Conservation (phyloP, 257 asterid genomes). For the Henckelia pumila region DNA sequence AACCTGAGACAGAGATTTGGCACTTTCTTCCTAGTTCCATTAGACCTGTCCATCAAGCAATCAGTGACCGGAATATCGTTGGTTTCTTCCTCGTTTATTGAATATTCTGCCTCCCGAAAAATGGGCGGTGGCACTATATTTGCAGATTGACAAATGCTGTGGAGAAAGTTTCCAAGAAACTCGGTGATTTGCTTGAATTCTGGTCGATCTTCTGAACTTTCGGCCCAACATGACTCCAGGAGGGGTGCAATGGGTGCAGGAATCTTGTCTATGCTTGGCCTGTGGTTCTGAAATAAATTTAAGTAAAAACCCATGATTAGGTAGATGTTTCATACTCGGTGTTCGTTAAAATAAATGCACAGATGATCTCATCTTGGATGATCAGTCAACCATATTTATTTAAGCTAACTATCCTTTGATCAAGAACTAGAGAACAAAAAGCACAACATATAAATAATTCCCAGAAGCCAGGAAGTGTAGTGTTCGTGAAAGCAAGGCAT, state of each 20-base stretch:
- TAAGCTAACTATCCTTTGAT: neutral
- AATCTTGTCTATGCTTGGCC: slow-evolving; percentile 57
- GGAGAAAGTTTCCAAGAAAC: slow-evolving; percentile 34
- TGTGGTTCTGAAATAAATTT: slow-evolving; percentile 38
- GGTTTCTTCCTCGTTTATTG: slow-evolving; percentile 21
- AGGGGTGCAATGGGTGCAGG: slow-evolving; percentile 47
- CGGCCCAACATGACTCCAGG: slow-evolving; percentile 59
- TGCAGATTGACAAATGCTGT: slow-evolving; percentile 17
- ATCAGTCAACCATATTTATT: neutral
- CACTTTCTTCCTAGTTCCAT: slow-evolving; percentile 25
- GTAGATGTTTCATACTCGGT: neutral
- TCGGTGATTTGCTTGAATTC: slow-evolving; percentile 52
- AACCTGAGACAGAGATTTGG: slow-evolving; percentile 28
- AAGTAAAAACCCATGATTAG: slow-evolving; percentile 1
- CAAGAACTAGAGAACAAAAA: neutral
- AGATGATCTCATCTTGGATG: too few species aligned
- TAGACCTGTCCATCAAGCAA: slow-evolving; percentile 31
- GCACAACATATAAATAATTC: neutral
- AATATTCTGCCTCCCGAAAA: slow-evolving; percentile 23
- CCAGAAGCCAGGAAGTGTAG: neutral
- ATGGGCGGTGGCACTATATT: slow-evolving; percentile 19
- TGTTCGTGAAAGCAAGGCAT: neutral
- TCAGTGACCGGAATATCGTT: slow-evolving; percentile 34
- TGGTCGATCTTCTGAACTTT: slow-evolving; percentile 53
- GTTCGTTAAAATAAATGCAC: neutral